Base-by-base conservation (phyloP, 2,329 filamentous ascomycete species). In the Setomelanomma holmii region DNA sequence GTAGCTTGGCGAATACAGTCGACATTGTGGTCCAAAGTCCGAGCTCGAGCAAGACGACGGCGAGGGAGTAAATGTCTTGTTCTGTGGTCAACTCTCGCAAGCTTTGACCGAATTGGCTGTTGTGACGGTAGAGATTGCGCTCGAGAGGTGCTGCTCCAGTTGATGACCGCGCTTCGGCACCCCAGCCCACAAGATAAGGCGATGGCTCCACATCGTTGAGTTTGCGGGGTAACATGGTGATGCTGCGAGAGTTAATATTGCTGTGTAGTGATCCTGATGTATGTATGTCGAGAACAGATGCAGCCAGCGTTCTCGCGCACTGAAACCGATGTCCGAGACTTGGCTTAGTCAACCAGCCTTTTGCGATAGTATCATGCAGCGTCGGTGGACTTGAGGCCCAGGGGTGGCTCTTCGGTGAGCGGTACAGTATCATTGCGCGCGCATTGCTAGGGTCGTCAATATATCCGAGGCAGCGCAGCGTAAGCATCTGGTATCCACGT, bases 11-110 rank as follows among this genome's bases (percentile, higher is more conserved):
- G 24, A 61, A 61, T 4, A 59, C 21, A 16, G 16, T 49, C 6
- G 47, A 47, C 53, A 59, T 54, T 2, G 57, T 55, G 22, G 50
- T 51, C 80, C 80, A 83, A 0, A 84, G 52, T 0, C 80, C 81
- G 21, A 84, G 75, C 58, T 85, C 82, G 0, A 85, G 66, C 0
- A 85, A 72, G 33, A 79, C 80, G 0, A 84, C 79, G 0, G 82
- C 82, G 0, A 85, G 73, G 43, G 80, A 82, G 60, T 85, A 85
- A 6, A 85, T 79, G 47, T 85, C 82, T 58, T 85, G 82, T 45
- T 81, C 77, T 75, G 81, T 83, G 3, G 55, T 68, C 55, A 79
- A 84, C 0, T 55, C 73, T 64, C 1, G 74, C 68, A 27, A 34
- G 19, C 12, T n/a, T 2, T 57, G 53, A 0, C 82, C 80, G 54